These are phyloP conservation scores for Neurospora sp. DNA, from an alignment of 495 filamentous ascomycete species.

Conservation along the genomic window DNA sequence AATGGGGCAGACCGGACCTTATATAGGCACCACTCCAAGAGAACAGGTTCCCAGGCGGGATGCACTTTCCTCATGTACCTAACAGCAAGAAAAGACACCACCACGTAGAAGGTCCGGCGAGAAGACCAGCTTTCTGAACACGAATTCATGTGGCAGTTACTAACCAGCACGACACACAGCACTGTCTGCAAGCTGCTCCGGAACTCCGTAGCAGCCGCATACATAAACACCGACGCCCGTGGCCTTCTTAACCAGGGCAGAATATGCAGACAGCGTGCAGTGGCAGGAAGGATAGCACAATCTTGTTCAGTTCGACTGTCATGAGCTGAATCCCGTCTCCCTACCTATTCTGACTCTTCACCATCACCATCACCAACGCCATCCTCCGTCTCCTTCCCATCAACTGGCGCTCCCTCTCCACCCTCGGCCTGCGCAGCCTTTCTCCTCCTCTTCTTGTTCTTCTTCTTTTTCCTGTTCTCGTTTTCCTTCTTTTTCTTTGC, in stretches of 20 bases:
- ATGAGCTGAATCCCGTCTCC: neutral
- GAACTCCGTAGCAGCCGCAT: neutral
- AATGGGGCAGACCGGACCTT: neutral
- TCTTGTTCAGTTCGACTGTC: neutral
- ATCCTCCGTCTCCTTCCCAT: neutral
- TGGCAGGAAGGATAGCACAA: neutral
- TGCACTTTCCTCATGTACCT: neutral
- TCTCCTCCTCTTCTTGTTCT: slow-evolving; percentile 4
- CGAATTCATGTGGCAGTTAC: neutral
- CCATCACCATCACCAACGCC: neutral
- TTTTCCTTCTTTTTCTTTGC: slow-evolving; percentile 45
- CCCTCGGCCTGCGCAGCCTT: neutral
- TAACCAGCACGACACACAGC: neutral
- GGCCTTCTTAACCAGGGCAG: neutral
- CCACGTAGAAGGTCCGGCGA: neutral
- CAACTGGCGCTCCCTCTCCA: neutral
- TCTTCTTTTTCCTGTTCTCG: slow-evolving; percentile 30
- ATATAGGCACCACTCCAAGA: neutral
- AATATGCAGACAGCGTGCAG: neutral
- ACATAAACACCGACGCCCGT: neutral
- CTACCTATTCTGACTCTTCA: neutral
- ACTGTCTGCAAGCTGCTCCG: neutral
- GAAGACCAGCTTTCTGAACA: neutral
- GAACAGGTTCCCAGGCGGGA: neutral
- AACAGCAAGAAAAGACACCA: neutral